These are phyloP conservation scores for Penicillium soppii DNA, from an alignment of 495 filamentous ascomycete genomes.

Conservation along the genomic window DNA sequence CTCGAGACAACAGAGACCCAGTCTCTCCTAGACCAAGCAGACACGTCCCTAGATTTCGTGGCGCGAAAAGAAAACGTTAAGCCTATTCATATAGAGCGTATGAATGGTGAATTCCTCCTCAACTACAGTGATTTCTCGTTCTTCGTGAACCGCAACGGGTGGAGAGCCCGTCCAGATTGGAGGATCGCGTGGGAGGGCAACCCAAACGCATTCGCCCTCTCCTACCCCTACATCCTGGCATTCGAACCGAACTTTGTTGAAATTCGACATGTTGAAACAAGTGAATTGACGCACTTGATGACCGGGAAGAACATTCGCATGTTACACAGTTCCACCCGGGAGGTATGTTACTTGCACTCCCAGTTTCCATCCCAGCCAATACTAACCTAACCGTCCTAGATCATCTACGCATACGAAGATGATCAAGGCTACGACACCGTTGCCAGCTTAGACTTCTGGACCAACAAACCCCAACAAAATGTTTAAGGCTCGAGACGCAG, in stretches of 20 bases:
- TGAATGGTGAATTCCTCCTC: slow-evolving; percentile 94
- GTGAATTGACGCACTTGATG: slow-evolving; percentile 86
- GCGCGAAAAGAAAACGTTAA: slow-evolving; percentile 87
- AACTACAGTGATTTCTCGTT: slow-evolving; percentile 99
- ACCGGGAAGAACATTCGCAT: slow-evolving; percentile 94
- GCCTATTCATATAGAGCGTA: slow-evolving; percentile 96
- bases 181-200: slow-evolving; percentile 95
- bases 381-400: slow-evolving; percentile 52
- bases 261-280: slow-evolving; percentile 89
- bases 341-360: slow-evolving; percentile 59
- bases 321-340: slow-evolving; percentile 92
- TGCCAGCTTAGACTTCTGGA: slow-evolving; percentile 95
- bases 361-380: not conserved
- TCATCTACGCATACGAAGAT: slow-evolving; percentile 95
- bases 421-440: slow-evolving; percentile 90
- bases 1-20: slow-evolving; percentile 97
- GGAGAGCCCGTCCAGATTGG: slow-evolving; percentile 95
- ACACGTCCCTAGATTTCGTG: slow-evolving; percentile 97
- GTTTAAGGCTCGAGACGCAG: slow-evolving; percentile 12
- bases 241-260: slow-evolving; percentile 99
- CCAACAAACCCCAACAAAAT: slow-evolving; percentile 48
- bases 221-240: slow-evolving; percentile 92
- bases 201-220: slow-evolving; percentile 87
- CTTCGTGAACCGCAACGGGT: slow-evolving; percentile 98
- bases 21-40: slow-evolving; percentile 93